Evolutionary conservation across 1,139 yeast species (phyloP).

Genomic region (Barnettozyma hawaiiensis): DNA sequence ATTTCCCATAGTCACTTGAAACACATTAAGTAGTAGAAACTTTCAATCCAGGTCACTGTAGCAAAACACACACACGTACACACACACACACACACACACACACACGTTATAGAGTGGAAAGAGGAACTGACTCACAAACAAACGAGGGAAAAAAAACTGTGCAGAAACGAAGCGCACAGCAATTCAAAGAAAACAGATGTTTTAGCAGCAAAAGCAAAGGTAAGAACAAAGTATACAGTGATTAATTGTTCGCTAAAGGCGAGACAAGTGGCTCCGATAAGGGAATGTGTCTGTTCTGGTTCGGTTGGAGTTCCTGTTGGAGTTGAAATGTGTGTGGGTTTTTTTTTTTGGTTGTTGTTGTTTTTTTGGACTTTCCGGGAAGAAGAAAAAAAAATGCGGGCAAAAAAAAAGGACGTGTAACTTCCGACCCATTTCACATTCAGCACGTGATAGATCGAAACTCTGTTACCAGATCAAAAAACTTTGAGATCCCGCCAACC

Average conservation of each 20-base stretch:
- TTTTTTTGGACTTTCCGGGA: neutral
- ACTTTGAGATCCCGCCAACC: too few species aligned
- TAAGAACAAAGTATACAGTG: neutral
- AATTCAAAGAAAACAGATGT: neutral
- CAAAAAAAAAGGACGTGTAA: neutral
- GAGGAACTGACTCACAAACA: neutral
- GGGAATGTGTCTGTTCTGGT: neutral
- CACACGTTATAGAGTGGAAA: neutral
- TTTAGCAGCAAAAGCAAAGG: neutral
- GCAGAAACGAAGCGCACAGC: neutral
- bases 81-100: too few species aligned
- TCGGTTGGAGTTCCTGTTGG: neutral
- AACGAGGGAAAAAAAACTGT: neutral
- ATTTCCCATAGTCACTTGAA: slow-evolving; percentile 11
- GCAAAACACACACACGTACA: neutral
- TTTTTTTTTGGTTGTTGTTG: too few species aligned
- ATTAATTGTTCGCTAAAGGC: neutral
- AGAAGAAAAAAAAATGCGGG: neutral
- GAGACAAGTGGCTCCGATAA: neutral
- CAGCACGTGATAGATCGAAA: too few species aligned
- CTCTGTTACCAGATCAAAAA: too few species aligned
- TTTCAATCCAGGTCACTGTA: neutral
- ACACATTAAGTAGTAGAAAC: neutral
- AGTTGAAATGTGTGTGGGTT: neutral
- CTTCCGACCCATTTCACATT: too few species aligned